phyloP scores from a whole-genome alignment of 1,284 basidiomycete species.

The Chalciporus sp. region DNA sequence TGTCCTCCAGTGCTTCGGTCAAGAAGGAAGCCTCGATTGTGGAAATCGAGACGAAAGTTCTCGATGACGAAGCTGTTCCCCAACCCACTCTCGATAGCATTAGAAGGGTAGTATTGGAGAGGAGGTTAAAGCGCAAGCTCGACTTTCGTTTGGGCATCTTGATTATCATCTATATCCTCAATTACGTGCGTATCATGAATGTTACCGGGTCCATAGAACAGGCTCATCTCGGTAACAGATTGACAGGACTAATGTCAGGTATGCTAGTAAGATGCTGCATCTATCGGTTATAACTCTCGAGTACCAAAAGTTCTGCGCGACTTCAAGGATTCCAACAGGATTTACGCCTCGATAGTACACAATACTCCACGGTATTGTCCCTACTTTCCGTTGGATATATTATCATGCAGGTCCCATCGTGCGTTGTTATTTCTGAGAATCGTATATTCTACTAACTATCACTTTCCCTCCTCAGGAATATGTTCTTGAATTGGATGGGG shows the following conservation, averaged over 20 bases:
- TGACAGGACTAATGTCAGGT: constrained; percentile 71
- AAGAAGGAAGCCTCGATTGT: no score
- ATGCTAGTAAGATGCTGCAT: constrained; percentile 15
- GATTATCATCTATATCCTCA: constrained; percentile 57
- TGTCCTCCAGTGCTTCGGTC: no score
- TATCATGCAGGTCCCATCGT: constrained; percentile 59
- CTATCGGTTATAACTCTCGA: not conserved
- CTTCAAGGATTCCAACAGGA: constrained; percentile 24
- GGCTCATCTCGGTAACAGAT: constrained; percentile 41
- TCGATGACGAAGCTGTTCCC: no score
- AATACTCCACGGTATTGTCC: constrained; percentile 71
- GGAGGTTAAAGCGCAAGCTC: constrained; percentile 38
- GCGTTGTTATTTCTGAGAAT: not conserved
- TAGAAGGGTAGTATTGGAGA: no score
- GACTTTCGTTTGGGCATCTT: constrained; percentile 52
- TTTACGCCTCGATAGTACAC: constrained; percentile 39
- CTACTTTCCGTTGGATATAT: constrained; percentile 76
- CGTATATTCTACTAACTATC: no score
- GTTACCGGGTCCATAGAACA: not conserved
- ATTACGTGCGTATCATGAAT: constrained; percentile 42
- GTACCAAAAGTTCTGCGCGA: constrained; percentile 24
- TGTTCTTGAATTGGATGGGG: constrained; percentile 72
- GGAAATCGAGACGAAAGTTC: no score
- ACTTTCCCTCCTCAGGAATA: constrained; percentile 51
- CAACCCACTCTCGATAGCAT: no score